These are phyloP conservation scores for Dimocarpus longan DNA, from an alignment of 345 rosid species.

Conservation along the genomic window DNA sequence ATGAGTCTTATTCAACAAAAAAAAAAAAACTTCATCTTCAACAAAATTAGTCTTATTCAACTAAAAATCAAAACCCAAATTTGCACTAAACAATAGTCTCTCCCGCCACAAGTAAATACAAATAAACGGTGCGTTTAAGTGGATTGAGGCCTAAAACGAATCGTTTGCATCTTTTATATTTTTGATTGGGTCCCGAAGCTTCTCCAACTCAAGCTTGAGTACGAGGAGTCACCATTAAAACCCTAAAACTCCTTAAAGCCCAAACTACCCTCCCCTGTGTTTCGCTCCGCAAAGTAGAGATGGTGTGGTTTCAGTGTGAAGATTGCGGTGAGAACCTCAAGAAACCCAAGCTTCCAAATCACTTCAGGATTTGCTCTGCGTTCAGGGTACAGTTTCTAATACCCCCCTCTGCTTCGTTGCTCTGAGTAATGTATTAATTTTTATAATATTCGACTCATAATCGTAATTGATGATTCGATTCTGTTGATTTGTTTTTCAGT, in stretches of 20 bases:
- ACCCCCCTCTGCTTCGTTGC: not conserved
- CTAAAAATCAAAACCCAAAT: too few relatives aligned
- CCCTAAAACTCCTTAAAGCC: constrained; percentile 7
- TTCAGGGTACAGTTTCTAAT: constrained; percentile 45
- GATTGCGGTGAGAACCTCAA: constrained; percentile 91
- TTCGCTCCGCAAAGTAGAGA: constrained; percentile 25
- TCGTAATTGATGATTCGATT: not conserved
- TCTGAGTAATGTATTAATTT: not conserved
- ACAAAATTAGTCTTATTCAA: too few relatives aligned
- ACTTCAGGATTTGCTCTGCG: constrained; percentile 85
- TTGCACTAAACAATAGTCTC: too few relatives aligned
- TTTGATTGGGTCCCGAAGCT: not conserved
- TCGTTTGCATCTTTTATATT: not conserved
- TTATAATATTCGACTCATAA: not conserved
- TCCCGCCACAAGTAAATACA: too few relatives aligned
- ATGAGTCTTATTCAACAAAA: too few relatives aligned
- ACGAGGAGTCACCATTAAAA: not conserved
- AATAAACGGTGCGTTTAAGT: too few relatives aligned
- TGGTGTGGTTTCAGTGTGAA: constrained; percentile 99
- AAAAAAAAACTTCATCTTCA: too few relatives aligned
- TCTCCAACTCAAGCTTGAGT: not conserved
- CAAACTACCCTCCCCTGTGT: not conserved
- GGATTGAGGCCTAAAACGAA: not conserved
- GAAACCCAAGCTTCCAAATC: constrained; percentile 87
- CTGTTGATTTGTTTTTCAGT: constrained; percentile 36